These are phyloP conservation scores for Bathelium albidoporum DNA, from an alignment of 495 filamentous ascomycete genomes.

Conservation along the genomic window DNA sequence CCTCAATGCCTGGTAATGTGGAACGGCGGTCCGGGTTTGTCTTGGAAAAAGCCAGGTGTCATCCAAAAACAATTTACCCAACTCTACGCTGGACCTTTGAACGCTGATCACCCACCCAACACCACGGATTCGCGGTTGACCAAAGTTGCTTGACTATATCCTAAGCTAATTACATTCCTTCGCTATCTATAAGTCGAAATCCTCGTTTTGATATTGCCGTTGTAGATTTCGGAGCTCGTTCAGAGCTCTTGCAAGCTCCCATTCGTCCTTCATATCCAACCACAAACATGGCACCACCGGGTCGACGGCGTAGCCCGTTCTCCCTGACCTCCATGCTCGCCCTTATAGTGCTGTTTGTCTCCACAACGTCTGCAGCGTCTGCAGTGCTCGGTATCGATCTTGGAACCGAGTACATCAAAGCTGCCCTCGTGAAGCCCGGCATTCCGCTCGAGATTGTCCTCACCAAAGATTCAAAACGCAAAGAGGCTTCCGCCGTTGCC, in stretches of 20 bases:
- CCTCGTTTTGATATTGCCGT: background rate
- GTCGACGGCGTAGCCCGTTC: constrained; percentile 10
- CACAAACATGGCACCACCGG: constrained; percentile 19
- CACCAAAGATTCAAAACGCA: constrained; percentile 96
- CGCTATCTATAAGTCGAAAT: background rate
- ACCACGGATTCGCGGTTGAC: background rate
- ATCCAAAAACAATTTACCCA: background rate
- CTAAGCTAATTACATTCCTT: too few relatives aligned
- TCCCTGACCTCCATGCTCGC: constrained; percentile 31
- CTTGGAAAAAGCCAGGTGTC: background rate
- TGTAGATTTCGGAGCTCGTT: background rate
- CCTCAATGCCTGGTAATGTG: background rate
- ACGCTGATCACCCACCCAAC: background rate
- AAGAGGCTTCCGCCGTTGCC: constrained; percentile 81
- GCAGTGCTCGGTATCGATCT: constrained; percentile 86
- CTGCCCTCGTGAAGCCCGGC: constrained; percentile 89
- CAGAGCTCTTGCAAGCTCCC: background rate
- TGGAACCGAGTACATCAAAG: constrained; percentile 96
- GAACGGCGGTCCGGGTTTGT: background rate
- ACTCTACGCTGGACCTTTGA: background rate
- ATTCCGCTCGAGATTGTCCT: constrained; percentile 97
- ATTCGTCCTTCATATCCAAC: background rate
- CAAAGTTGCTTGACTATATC: too few relatives aligned
- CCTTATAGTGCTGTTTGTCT: constrained; percentile 47
- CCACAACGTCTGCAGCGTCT: constrained; percentile 43